phyloP scores from a whole-genome alignment of 345 rosid species.

The Erodium maritimum region DNA sequence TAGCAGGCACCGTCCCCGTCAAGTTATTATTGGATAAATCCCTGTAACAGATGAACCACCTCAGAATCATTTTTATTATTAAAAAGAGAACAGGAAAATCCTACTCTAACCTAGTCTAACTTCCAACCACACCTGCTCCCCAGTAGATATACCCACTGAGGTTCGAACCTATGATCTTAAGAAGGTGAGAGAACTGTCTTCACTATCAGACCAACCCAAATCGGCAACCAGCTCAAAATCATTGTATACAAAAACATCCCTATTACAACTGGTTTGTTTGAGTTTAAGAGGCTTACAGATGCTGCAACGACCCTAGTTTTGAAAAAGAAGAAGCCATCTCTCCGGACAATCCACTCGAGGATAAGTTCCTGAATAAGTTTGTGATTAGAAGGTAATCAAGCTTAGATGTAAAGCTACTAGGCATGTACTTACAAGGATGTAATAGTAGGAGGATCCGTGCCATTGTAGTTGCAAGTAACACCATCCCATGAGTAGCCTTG shows the following conservation, averaged over 20 bases:
- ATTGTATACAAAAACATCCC: no score
- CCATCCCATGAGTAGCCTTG: slow-evolving; percentile 37
- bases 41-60: slow-evolving; percentile 30
- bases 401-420: background rate
- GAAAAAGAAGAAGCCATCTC: slow-evolving; percentile 23
- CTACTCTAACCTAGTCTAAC: no score
- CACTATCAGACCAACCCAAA: no score
- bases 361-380: slow-evolving; percentile 28
- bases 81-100: no score
- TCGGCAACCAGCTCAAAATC: no score
- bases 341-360: slow-evolving; percentile 39
- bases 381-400: no score
- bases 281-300: slow-evolving; percentile 23
- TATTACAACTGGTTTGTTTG: no score
- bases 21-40: slow-evolving; percentile 46
- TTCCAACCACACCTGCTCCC: no score
- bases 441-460: slow-evolving; percentile 17
- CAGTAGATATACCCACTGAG: no score
- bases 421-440: slow-evolving; percentile 30
- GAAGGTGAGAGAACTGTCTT: no score
- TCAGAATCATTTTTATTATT: no score
- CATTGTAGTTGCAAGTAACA: slow-evolving; percentile 25
- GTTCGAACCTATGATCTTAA: no score
- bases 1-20: slow-evolving; percentile 32
- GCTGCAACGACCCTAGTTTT: slow-evolving; percentile 19